Evolutionary conservation across 2,329 filamentous ascomycete genomes (phyloP), one percentile per base, ranked within the genome.

Genomic region (Alternaria brassicicola): DNA sequence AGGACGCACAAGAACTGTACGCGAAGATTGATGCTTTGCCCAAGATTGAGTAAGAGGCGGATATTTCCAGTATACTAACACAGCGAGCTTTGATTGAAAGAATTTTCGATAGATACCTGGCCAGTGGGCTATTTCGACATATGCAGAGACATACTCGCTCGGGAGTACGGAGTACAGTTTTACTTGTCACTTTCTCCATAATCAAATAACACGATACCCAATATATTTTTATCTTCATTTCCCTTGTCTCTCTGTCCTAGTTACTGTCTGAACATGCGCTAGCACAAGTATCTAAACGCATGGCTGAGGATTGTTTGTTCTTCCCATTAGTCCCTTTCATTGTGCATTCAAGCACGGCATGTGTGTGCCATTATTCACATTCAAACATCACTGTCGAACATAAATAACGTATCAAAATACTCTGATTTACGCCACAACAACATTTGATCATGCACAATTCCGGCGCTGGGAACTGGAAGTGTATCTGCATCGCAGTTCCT

Each of bases 1-100:
- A 92, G 57, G 84, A 92, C 26, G 88, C 94, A 0, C 79, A 82
- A 36, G 91, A 96, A 78, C 63, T 89, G 41, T 78, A 79, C 46
- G 78, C 76, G 46, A 76, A 74, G 68, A 65, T 78, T 4, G 74
- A 77, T 61, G 66, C 64, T 15, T 54, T 76, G 42, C 67, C 67
- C 35, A 41, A 54, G 38, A 58, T 60, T n/a, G 56, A 68, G 49
- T 67, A 64, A 49, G 42, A 35, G 25, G 7, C 7, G 47, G 15
- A 23, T 13, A 6, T 1, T 13, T 23, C 19, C 10, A 25, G 3
- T 45, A 15, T 15, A 30, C 17, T 8, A 50, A 21, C 2, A 2
- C 17, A 8, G 6, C 31, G 23, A 19, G 4, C 23, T 33, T 21
- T 19, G 7, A 7, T 47, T 33, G 5, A 4, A 15, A 13, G 30